A percentile compares a stretch with the other conserved stretches of the same genome.
These are phyloP conservation scores for Alternaria burnsii DNA, from an alignment of 2,329 filamentous ascomycete species.

Conservation along the genomic window DNA sequence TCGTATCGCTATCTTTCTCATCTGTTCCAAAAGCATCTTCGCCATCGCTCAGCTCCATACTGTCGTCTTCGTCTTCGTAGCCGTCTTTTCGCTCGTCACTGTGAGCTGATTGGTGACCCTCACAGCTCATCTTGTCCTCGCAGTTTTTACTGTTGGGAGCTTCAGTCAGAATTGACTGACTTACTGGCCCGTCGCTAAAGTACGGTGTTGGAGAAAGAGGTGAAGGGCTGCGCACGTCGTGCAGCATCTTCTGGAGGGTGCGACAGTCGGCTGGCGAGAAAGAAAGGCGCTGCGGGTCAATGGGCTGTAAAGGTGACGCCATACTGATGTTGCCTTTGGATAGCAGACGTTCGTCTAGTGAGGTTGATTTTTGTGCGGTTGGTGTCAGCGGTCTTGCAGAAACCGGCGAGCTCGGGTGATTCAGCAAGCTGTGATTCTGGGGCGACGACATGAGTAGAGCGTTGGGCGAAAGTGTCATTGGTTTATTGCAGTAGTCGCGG, in stretches of 20 bases:
- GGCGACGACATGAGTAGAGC: background rate
- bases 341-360: background rate
- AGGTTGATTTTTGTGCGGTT: background rate
- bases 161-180: background rate
- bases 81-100: slow-evolving; percentile 20
- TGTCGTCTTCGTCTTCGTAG: slow-evolving; percentile 29
- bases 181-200: background rate
- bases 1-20: background rate
- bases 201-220: background rate
- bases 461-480: background rate
- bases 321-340: background rate
- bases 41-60: slow-evolving; percentile 27
- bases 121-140: background rate
- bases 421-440: slow-evolving; percentile 1
- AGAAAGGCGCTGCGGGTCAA: background rate
- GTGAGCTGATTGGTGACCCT: background rate
- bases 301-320: background rate
- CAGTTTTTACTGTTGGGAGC: background rate
- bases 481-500: background rate
- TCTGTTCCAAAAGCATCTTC: background rate
- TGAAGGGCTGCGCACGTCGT: slow-evolving; percentile 9
- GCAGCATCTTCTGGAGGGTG: slow-evolving; percentile 20
- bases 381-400: background rate
- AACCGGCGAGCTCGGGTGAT: background rate
- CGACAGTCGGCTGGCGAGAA: slow-evolving; percentile 24